These are phyloP conservation scores for Thamnidium elegans DNA, from an alignment of 192 early-diverging fungal species.

Conservation along the genomic window DNA sequence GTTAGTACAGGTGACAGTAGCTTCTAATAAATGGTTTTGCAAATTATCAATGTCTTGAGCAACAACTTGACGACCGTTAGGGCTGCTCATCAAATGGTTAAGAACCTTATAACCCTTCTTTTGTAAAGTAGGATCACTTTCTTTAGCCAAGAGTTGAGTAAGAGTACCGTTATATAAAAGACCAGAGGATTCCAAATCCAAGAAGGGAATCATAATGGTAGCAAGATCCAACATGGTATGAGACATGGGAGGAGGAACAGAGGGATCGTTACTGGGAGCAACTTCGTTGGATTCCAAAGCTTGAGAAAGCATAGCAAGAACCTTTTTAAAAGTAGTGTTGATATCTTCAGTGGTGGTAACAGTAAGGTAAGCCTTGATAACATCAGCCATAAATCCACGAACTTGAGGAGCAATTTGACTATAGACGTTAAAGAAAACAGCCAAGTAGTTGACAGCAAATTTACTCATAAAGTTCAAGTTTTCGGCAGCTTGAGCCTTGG, in stretches of 20 bases:
- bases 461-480: slow-evolving; percentile 59
- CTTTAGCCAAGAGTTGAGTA: slow-evolving; percentile 51
- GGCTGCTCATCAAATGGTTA: slow-evolving; percentile 49
- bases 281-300: slow-evolving; percentile 54
- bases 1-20: slow-evolving; percentile 57
- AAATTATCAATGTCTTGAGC: slow-evolving; percentile 57
- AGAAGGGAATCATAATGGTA: slow-evolving; percentile 67
- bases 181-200: slow-evolving; percentile 64
- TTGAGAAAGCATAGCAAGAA: slow-evolving; percentile 55
- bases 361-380: slow-evolving; percentile 65
- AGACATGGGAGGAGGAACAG: slow-evolving; percentile 63
- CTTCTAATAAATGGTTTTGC: slow-evolving; percentile 64
- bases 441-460: slow-evolving; percentile 68
- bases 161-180: slow-evolving; percentile 56
- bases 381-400: slow-evolving; percentile 66
- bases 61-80: slow-evolving; percentile 46
- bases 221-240: slow-evolving; percentile 90
- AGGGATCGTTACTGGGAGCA: slow-evolving; percentile 42
- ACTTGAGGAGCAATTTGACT: slow-evolving; percentile 59
- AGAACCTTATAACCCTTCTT: slow-evolving; percentile 96
- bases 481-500: slow-evolving; percentile 51
- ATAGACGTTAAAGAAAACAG: slow-evolving; percentile 79
- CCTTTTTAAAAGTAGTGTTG: slow-evolving; percentile 62
- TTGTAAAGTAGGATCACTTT: slow-evolving; percentile 74
- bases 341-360: slow-evolving; percentile 61